Percentiles rank a stretch among this genome's conserved stretches.
phyloP scores from a whole-genome alignment of 768 basidiomycete species.

The Russula emetica region DNA sequence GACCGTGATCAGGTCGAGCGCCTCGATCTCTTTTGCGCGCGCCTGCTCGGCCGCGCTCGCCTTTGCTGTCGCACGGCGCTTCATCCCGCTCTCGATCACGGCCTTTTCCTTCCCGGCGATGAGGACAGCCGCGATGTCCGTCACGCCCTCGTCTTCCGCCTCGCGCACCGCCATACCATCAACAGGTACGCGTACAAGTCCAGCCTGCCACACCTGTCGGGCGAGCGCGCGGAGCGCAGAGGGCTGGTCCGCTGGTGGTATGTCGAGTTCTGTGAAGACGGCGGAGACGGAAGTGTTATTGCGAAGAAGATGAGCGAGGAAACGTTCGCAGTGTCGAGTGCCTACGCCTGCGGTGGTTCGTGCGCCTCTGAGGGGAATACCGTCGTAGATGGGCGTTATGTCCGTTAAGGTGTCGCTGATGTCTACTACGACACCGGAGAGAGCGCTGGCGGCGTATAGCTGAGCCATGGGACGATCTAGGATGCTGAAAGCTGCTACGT shows the following conservation, averaged over 20 bases:
- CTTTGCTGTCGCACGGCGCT: slow-evolving; percentile 67
- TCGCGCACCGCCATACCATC: slow-evolving; percentile 48
- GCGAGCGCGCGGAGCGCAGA: slow-evolving; percentile 59
- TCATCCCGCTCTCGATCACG: slow-evolving; percentile 80
- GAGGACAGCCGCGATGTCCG: slow-evolving; percentile 85
- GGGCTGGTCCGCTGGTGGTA: slow-evolving; percentile 30
- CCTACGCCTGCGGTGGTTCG: slow-evolving; percentile 61
- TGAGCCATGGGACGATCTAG: slow-evolving; percentile 83
- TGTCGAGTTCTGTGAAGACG: slow-evolving; percentile 51
- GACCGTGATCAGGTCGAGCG: slow-evolving; percentile 74
- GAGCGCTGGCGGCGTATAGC: slow-evolving; percentile 68
- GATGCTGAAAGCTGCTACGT: slow-evolving; percentile 76
- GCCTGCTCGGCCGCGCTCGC: slow-evolving; percentile 77
- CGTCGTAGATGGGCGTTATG: slow-evolving; percentile 73
- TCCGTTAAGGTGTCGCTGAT: slow-evolving; percentile 74
- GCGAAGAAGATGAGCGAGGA: slow-evolving; percentile 69
- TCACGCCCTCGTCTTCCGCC: slow-evolving; percentile 77
- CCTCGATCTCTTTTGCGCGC: slow-evolving; percentile 76
- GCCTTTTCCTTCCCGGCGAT: slow-evolving; percentile 90
- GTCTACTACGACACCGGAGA: slow-evolving; percentile 77
- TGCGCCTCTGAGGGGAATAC: slow-evolving; percentile 53
- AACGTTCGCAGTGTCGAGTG: slow-evolving; percentile 64
- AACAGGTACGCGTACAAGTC: slow-evolving; percentile 67
- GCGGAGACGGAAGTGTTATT: slow-evolving; percentile 62
- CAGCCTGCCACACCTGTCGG: slow-evolving; percentile 56